Percentiles rank a stretch among this genome's conserved stretches.
Evolutionary conservation across 345 rosid species (phyloP).

Genomic region (Brassica napus): DNA sequence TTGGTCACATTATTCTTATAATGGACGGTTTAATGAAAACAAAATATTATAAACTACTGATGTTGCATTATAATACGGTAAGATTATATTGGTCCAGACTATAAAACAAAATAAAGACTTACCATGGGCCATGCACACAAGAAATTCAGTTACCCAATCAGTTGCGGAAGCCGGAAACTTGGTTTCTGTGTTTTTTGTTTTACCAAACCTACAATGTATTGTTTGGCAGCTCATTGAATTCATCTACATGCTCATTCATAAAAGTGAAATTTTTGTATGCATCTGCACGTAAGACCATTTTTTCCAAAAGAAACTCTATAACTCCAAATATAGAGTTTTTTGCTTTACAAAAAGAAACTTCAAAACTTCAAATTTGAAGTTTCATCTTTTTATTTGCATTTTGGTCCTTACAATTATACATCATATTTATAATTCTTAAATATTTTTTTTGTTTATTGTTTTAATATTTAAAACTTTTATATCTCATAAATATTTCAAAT

Average conservation of each 20-base stretch:
- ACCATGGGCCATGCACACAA: slow-evolving; percentile 37
- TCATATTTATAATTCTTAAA: too few species aligned
- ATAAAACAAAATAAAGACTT: background rate
- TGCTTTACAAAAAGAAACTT: too few species aligned
- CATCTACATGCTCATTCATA: background rate
- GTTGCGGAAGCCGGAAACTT: slow-evolving; percentile 13
- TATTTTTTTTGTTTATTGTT: too few species aligned
- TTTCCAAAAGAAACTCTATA: too few species aligned
- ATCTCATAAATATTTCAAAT: too few species aligned
- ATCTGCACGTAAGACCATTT: background rate
- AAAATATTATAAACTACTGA: background rate
- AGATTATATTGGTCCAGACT: background rate
- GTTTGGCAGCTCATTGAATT: slow-evolving; percentile 23
- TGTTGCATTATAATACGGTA: background rate
- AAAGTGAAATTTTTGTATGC: slow-evolving; percentile 14
- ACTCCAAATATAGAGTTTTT: too few species aligned
- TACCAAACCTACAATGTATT: slow-evolving; percentile 5
- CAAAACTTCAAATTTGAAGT: too few species aligned
- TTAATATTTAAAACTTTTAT: too few species aligned
- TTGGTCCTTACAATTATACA: too few species aligned
- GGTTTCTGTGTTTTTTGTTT: slow-evolving; percentile 6
- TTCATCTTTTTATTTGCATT: too few species aligned
- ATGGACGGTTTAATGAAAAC: too few species aligned
- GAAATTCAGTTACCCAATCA: slow-evolving; percentile 28
- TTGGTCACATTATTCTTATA: too few species aligned